Base-by-base conservation (phyloP, 78 protist species). In the Monocercomonoides exilis region DNA sequence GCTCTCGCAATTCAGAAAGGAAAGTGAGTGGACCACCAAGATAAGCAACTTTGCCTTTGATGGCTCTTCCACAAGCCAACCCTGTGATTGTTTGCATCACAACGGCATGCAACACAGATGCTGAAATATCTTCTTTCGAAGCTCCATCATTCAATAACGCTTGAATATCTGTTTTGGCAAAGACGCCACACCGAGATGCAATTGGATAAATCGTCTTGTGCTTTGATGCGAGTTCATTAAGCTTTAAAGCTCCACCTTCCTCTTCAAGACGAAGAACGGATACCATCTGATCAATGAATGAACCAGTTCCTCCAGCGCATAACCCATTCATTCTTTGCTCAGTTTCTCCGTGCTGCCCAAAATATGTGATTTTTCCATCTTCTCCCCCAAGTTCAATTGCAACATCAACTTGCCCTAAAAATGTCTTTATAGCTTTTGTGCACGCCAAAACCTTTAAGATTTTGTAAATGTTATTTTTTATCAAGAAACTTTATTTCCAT, bases 261-360 rank as follows among this genome's bases (percentile, higher is more conserved):
- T 5, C 46, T 34, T 85, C 88, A 85, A 5, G 4, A 3, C 80
- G 81, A n/a, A 86, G 80, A 6, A 86, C 45, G 1, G 45, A 4
- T n/a, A 80, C 88, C 70, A 44, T 54, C 32, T 86, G 88, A 3
- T 86, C 88, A 35, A 86, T 54, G 34, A 86, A 86, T 29, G 88
- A 33, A 43, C 88, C 88, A 0, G 88, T 86, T 29, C 88, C 88
- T 2, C 79, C 88, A 43, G 88, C 88, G 34, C 88, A 86, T n/a
- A 86, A 38, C 1, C 43, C 21, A 41, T 86, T 86, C 88, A 86
- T 86, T 2, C 88, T 33, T n/a, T 54, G n/a, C 3, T 86, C 88
- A 2, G 77, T 34, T 32, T 32, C 3, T 35, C 80, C 88, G 41
- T 54, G 2, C 82, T 79, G n/a, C 2, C 3, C 87, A 36, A 54